Percentiles rank a stretch among this genome's conserved stretches.
Evolutionary conservation across 2,329 filamentous ascomycete genomes (phyloP).

Genomic region (Chalaropsis ovoidea): DNA sequence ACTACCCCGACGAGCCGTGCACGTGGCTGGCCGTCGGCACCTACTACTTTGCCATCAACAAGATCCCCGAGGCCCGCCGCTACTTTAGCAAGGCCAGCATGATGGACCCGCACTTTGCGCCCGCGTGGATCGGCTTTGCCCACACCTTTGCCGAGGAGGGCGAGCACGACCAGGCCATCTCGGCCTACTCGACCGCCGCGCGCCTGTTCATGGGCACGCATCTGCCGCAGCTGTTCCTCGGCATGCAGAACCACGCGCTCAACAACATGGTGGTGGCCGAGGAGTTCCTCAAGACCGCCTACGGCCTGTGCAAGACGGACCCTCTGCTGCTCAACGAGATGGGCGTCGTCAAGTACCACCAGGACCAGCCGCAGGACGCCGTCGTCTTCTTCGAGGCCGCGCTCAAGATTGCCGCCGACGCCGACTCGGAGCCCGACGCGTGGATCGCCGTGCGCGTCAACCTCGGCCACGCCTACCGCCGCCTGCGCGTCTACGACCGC

Average conservation of each 20-base stretch:
- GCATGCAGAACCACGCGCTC: constrained; percentile 95
- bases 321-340: constrained; percentile 90
- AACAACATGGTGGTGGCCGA: constrained; percentile 91
- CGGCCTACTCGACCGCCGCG: constrained; percentile 90
- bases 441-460: constrained; percentile 82
- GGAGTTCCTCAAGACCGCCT: constrained; percentile 87
- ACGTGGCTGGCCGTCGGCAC: constrained; percentile 91
- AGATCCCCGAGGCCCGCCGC: constrained; percentile 82
- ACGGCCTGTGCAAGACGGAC: constrained; percentile 70
- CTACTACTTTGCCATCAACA: constrained; percentile 83
- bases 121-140: constrained; percentile 97
- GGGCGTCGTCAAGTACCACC: constrained; percentile 91
- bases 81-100: constrained; percentile 97
- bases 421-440: constrained; percentile 69
- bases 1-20: constrained; percentile 79
- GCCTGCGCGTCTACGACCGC: constrained; percentile 56
- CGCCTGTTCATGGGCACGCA: constrained; percentile 94
- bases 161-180: constrained; percentile 96
- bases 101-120: constrained; percentile 94
- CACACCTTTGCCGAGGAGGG: constrained; percentile 97
- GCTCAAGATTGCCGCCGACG: constrained; percentile 65
- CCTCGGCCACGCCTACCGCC: constrained; percentile 75
- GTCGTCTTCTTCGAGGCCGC: constrained; percentile 68
- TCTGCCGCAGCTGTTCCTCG: constrained; percentile 85
- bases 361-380: constrained; percentile 66